Percentiles rank a stretch among this genome's conserved stretches.
Evolutionary conservation across 2,329 filamentous ascomycete genomes (phyloP).

Genomic region (Talaromyces pinophilus): DNA sequence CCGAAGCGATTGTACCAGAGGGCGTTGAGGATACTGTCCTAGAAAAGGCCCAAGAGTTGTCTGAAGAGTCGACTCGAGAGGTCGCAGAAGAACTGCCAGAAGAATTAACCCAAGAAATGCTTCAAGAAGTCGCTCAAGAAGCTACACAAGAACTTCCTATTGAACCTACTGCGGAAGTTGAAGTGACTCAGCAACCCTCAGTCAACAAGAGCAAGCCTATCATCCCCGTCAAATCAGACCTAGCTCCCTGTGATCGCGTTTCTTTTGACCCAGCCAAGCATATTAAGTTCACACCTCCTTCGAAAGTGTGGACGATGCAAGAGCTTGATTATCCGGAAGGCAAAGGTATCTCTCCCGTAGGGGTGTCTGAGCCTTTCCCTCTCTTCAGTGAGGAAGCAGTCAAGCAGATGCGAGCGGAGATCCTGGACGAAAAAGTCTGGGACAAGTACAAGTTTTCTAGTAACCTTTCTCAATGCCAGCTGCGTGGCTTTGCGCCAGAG

Average conservation of each 20-base stretch:
- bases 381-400: slow-evolving; percentile 65
- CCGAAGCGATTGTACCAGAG: background rate
- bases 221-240: slow-evolving; percentile 35
- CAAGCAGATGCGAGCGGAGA: slow-evolving; percentile 62
- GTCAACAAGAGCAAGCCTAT: slow-evolving; percentile 30
- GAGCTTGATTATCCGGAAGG: slow-evolving; percentile 60
- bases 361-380: slow-evolving; percentile 65
- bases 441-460: slow-evolving; percentile 60
- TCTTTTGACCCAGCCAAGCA: slow-evolving; percentile 60
- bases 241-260: slow-evolving; percentile 25
- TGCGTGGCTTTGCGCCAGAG: slow-evolving; percentile 59
- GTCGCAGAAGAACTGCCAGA: background rate
- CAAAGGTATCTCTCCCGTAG: slow-evolving; percentile 62
- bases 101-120: background rate
- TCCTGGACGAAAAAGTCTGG: slow-evolving; percentile 60
- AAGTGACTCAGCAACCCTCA: slow-evolving; percentile 25
- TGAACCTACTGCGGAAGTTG: background rate
- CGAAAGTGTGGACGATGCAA: slow-evolving; percentile 60
- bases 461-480: slow-evolving; percentile 58
- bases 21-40: background rate
- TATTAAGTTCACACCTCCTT: slow-evolving; percentile 54
- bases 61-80: background rate
- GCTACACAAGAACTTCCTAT: background rate
- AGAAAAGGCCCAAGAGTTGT: background rate
- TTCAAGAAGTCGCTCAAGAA: background rate